phyloP scores from a whole-genome alignment of 2,329 filamentous ascomycete genomes.

The Chalara sp. region DNA sequence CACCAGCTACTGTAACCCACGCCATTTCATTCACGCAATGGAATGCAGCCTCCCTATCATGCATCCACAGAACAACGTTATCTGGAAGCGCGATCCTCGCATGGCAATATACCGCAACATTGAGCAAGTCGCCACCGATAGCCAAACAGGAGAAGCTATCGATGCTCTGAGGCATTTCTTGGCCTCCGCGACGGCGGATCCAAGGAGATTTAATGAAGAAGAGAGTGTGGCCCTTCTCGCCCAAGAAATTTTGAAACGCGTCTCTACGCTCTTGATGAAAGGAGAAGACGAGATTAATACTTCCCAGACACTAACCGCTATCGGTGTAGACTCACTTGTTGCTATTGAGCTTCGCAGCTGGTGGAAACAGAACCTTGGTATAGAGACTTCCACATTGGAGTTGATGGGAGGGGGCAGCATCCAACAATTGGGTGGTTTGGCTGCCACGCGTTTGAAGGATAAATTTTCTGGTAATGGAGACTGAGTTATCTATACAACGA shows the following conservation, averaged over 20 bases:
- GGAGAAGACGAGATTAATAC: background rate
- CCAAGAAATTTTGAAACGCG: background rate
- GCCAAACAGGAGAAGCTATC: too few relatives aligned
- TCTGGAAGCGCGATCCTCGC: constrained; percentile 10
- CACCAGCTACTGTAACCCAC: too few relatives aligned
- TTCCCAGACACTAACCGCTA: background rate
- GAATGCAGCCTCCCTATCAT: background rate
- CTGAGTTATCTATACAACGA: too few relatives aligned
- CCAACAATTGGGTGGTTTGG: too few relatives aligned
- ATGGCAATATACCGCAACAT: constrained; percentile 5
- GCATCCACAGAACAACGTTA: constrained; percentile 7
- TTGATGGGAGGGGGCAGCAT: too few relatives aligned
- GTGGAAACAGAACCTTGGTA: background rate
- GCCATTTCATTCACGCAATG: background rate
- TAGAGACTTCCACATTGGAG: too few relatives aligned
- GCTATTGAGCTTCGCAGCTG: constrained; percentile 13
- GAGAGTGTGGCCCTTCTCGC: background rate
- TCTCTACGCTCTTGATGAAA: background rate
- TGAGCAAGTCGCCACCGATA: too few relatives aligned
- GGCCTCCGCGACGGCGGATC: too few relatives aligned
- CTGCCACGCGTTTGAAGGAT: too few relatives aligned
- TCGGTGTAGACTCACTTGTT: constrained; percentile 12
- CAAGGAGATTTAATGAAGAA: background rate
- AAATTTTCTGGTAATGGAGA: too few relatives aligned
- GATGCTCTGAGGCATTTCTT: too few relatives aligned